Evolutionary conservation across 257 asterid genomes (phyloP).

Genomic region (Prunella vulgaris): DNA sequence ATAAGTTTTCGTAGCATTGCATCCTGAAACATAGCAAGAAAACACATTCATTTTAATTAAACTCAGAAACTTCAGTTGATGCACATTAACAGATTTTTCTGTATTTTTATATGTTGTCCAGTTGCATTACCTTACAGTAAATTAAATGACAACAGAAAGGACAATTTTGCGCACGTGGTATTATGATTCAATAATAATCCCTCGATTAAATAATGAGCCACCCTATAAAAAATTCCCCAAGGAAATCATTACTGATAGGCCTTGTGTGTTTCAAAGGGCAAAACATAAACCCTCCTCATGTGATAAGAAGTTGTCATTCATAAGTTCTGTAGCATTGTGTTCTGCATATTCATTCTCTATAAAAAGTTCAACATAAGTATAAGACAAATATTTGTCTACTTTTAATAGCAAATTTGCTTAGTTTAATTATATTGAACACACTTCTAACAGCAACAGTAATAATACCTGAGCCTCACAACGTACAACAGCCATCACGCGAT

Average conservation of each 20-base stretch:
- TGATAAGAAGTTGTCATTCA: not conserved
- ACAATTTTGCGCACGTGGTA: not conserved
- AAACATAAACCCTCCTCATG: not conserved
- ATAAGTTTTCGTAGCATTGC: conserved; percentile 86
- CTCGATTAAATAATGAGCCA: not conserved
- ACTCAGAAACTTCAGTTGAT: not conserved
- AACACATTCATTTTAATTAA: conserved; percentile 11
- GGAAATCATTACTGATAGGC: not conserved
- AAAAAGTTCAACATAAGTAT: not conserved
- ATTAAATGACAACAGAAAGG: conserved; percentile 3
- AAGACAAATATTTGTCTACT: conserved; percentile 1
- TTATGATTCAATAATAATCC: conserved; percentile 4
- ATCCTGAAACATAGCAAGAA: conserved; percentile 54
- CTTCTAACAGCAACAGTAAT: not conserved
- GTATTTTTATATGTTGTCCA: conserved; percentile 6
- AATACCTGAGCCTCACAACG: conserved; percentile 97
- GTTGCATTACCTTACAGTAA: not conserved
- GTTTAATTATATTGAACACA: not conserved
- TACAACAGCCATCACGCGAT: conserved; percentile 90
- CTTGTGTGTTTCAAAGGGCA: not conserved
- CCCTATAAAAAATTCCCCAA: not conserved
- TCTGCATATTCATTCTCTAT: not conserved
- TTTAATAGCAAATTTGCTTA: not conserved
- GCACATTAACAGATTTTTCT: not conserved
- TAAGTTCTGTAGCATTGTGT: not conserved